Evolutionary conservation across 148 eudicot species (phyloP).

Genomic region (Simmondsia chinensis): DNA sequence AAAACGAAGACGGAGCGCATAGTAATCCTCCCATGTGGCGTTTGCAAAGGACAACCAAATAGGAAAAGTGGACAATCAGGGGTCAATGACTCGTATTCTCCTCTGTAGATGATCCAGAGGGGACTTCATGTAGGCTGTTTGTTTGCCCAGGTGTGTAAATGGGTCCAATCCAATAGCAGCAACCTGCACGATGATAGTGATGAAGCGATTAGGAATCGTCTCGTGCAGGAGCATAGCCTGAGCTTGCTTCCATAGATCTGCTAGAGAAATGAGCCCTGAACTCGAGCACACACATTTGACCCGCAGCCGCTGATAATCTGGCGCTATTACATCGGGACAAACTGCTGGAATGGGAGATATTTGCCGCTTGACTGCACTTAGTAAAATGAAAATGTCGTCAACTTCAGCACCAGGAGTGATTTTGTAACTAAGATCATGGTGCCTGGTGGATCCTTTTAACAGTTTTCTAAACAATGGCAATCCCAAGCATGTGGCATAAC

Average conservation of each 20-base stretch:
- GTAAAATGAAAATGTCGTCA: slow-evolving; percentile 76
- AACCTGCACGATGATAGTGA: slow-evolving; percentile 84
- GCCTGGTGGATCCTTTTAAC: slow-evolving; percentile 95
- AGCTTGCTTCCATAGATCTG: slow-evolving; percentile 91
- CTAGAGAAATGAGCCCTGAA: slow-evolving; percentile 86
- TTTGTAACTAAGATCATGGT: slow-evolving; percentile 66
- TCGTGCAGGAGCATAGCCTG: slow-evolving; percentile 77
- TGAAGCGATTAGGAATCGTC: slow-evolving; percentile 65
- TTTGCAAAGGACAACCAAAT: slow-evolving; percentile 28
- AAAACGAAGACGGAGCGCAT: too few relatives aligned
- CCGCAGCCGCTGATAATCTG: slow-evolving; percentile 89
- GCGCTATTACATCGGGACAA: slow-evolving; percentile 95
- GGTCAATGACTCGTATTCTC: slow-evolving; percentile 94
- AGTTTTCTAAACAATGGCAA: slow-evolving; percentile 80
- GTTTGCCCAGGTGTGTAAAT: slow-evolving; percentile 82
- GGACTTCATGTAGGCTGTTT: slow-evolving; percentile 43
- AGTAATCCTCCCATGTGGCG: too few relatives aligned
- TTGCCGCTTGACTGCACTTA: slow-evolving; percentile 69
- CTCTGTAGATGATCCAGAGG: slow-evolving; percentile 80
- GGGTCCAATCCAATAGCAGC: slow-evolving; percentile 97
- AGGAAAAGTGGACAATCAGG: slow-evolving; percentile 92
- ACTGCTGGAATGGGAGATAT: slow-evolving; percentile 75
- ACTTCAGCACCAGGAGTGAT: slow-evolving; percentile 97
- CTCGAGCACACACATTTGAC: slow-evolving; percentile 95
- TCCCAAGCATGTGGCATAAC: slow-evolving; percentile 94